These are phyloP conservation scores for Aspergillus sp. DNA, from an alignment of 2,329 filamentous ascomycete species.

Conservation along the genomic window DNA sequence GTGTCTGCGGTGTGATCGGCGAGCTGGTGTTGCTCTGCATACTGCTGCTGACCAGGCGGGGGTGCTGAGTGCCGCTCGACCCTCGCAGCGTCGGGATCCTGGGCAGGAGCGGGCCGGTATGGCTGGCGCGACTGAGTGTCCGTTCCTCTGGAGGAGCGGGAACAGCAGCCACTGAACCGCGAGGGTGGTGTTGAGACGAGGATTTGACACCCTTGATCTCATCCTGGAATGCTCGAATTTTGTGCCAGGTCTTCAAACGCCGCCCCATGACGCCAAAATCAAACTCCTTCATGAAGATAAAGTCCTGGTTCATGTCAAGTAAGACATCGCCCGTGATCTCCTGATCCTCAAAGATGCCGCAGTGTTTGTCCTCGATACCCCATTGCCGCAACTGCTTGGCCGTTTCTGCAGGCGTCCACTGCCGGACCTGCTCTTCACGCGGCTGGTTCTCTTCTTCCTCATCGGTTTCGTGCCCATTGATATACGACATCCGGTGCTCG, in stretches of 20 bases:
- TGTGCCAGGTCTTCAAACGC: conserved; percentile 92
- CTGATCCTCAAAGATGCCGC: conserved; percentile 91
- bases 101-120: conserved; percentile 43
- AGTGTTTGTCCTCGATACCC: conserved; percentile 86
- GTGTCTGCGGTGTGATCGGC: conserved; percentile 47
- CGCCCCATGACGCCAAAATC: conserved; percentile 88
- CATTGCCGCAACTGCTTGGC: conserved; percentile 84
- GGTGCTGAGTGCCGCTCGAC: conserved; percentile 31
- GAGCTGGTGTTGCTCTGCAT: conserved; percentile 41
- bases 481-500: conserved; percentile 80
- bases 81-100: conserved; percentile 41
- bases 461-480: conserved; percentile 91
- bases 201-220: conserved; percentile 69
- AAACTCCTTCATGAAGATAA: conserved; percentile 92
- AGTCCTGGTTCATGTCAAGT: conserved; percentile 91
- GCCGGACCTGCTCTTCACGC: conserved; percentile 70
- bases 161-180: conserved; percentile 42
- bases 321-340: conserved; percentile 94
- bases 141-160: conserved; percentile 50
- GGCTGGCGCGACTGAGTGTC: conserved; percentile 42
- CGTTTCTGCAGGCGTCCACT: conserved; percentile 79
- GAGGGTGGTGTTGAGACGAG: conserved; percentile 28
- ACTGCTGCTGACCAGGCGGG: conserved; percentile 30
- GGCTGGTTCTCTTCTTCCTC: conserved; percentile 80
- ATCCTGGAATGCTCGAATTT: conserved; percentile 87